These are phyloP conservation scores for Chenopodium formosanum DNA, from an alignment of 148 eudicot genomes.

Conservation along the genomic window DNA sequence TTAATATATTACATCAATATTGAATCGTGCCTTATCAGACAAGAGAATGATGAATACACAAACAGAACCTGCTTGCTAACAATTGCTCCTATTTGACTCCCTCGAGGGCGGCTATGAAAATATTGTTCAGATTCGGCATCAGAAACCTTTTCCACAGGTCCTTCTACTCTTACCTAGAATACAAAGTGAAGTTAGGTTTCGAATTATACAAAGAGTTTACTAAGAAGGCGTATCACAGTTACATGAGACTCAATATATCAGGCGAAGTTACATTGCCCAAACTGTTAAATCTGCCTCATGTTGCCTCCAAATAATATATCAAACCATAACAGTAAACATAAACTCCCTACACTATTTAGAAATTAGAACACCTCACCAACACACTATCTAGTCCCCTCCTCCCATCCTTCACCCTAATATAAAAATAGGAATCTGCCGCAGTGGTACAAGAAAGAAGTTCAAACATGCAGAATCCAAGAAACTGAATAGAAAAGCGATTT, in stretches of 20 bases:
- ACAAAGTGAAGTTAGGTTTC: not conserved
- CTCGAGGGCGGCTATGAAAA: constrained; percentile 96
- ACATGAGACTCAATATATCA: not conserved
- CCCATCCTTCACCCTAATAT: not conserved
- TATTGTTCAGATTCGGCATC: constrained; percentile 89
- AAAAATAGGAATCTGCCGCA: not conserved
- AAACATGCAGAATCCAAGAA: not conserved
- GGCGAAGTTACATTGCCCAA: not conserved
- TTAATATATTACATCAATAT: constrained; percentile 4
- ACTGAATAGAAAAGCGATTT: not conserved
- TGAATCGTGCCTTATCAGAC: not conserved
- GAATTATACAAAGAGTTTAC: not conserved
- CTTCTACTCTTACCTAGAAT: constrained; percentile 87
- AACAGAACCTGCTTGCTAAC: constrained; percentile 82
- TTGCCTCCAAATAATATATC: not conserved
- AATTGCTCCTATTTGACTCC: constrained; percentile 98
- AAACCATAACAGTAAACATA: not conserved
- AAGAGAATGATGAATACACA: constrained; percentile 5
- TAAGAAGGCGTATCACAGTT: not conserved
- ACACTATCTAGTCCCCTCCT: too few species aligned
- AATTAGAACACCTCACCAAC: not conserved
- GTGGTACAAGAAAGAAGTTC: not conserved
- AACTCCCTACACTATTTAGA: not conserved
- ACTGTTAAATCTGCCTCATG: not conserved
- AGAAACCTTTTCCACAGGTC: constrained; percentile 75